Conservation (phyloP, 2,329 filamentous ascomycete genomes). For the Paramyrothecium sp. region DNA sequence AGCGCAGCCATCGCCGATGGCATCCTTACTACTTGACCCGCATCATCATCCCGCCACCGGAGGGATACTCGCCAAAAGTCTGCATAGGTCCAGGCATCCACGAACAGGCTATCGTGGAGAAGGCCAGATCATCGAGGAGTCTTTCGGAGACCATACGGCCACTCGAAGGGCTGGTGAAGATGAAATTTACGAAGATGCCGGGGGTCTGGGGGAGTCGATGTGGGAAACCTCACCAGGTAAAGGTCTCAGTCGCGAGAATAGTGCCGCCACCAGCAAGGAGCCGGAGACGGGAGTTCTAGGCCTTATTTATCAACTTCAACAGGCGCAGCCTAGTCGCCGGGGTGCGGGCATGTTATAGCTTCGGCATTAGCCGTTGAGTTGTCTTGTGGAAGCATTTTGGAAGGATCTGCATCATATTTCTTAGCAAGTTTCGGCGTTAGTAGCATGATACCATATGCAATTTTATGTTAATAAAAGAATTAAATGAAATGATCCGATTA, state of each 20-base stretch:
- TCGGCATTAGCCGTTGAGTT: no score
- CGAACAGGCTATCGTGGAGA: constrained; percentile 45
- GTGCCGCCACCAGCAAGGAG: constrained; percentile 42
- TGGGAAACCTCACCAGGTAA: constrained; percentile 58
- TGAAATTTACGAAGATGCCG: constrained; percentile 49
- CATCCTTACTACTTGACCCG: constrained; percentile 71
- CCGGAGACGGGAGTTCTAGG: constrained; percentile 55
- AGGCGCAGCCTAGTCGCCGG: constrained; percentile 52
- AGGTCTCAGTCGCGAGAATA: constrained; percentile 51
- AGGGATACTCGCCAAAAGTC: constrained; percentile 41
- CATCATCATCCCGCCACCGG: constrained; percentile 67
- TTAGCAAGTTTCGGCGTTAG: no score
- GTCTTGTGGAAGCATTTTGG: no score
- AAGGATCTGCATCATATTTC: no score
- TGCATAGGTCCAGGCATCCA: constrained; percentile 44
- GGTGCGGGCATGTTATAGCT: constrained; percentile 34
- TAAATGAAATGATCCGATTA: no score
- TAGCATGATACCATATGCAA: no score
- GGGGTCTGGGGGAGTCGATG: constrained; percentile 54
- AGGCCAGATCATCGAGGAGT: constrained; percentile 55
- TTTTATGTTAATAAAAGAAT: no score
- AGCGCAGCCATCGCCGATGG: constrained; percentile 63
- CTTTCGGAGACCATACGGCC: constrained; percentile 43
- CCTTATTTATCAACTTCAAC: constrained; percentile 58
- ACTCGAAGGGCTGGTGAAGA: constrained; percentile 49